Conservation (phyloP, 1,139 yeast species). For the Hyphopichia khmerensis region DNA sequence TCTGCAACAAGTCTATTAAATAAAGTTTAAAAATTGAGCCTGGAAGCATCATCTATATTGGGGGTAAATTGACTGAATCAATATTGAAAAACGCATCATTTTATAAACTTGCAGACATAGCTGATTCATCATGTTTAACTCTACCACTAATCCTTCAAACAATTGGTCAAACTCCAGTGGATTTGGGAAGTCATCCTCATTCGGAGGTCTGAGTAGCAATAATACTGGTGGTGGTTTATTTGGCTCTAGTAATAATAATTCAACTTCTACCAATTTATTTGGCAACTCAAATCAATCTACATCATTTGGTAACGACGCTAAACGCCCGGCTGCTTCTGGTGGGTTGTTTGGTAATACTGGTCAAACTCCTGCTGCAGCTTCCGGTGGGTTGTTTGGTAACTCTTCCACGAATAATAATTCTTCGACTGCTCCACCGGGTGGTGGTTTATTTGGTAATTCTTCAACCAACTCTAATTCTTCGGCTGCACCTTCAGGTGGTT, state of each 20-base stretch:
- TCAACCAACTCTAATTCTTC: conserved; percentile 6
- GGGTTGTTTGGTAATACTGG: conserved; percentile 17
- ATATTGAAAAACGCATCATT: not conserved
- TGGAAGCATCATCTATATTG: not conserved
- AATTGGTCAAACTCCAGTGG: conserved; percentile 27
- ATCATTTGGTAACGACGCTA: not conserved
- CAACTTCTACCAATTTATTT: conserved; percentile 3
- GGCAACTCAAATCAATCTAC: not conserved
- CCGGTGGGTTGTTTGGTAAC: conserved; percentile 10
- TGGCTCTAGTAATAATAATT: conserved; percentile 6
- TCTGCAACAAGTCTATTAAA: not conserved
- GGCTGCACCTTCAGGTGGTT: conserved; percentile 5
- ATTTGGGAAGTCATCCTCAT: conserved; percentile 13
- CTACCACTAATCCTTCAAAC: not conserved
- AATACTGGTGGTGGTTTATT: not conserved
- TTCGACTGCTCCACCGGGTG: conserved; percentile 5
- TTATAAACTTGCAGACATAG: not conserved
- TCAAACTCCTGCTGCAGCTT: not conserved
- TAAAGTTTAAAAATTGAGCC: not conserved
- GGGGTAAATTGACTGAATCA: not conserved
- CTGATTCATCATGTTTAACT: not conserved
- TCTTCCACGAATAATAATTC: conserved; percentile 7
- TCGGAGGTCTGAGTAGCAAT: not conserved
- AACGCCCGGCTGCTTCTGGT: not conserved
- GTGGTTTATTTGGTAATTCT: conserved; percentile 5